A percentile compares a stretch with the other conserved stretches of the same genome.
Conservation (phyloP, 331 rosid species). For the Stylosanthes scabra region DNA sequence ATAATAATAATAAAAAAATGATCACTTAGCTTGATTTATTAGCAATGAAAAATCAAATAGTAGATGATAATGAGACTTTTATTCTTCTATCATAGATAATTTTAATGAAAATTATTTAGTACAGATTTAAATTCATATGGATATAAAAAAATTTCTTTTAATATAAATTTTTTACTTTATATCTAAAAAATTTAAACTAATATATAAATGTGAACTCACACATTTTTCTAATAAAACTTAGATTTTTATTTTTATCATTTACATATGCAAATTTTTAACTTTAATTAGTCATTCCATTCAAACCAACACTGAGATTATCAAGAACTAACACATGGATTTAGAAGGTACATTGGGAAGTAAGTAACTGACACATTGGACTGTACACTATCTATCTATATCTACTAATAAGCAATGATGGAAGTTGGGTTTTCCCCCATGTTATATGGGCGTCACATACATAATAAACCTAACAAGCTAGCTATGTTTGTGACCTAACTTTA, state of each 20-base stretch:
- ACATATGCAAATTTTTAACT: no score
- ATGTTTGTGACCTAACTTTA: not conserved
- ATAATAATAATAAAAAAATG: no score
- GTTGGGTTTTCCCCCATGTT: not conserved
- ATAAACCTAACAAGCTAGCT: not conserved
- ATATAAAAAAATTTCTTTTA: no score
- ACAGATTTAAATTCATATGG: no score
- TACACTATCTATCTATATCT: no score
- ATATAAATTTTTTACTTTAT: no score
- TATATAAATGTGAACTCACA: no score
- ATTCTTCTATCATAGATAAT: not conserved
- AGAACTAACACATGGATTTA: not conserved
- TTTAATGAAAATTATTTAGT: no score
- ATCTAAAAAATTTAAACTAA: no score
- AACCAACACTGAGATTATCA: not conserved
- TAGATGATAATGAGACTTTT: not conserved
- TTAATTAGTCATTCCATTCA: not conserved
- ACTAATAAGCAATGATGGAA: constrained; percentile 3
- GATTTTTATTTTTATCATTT: no score
- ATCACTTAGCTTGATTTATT: no score
- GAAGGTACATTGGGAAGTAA: constrained; percentile 6
- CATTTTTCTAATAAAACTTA: no score
- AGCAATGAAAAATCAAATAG: not conserved
- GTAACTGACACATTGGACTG: not conserved
- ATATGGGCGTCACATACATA: not conserved